Percentiles rank a stretch among this genome's conserved stretches.
Evolutionary conservation across 2,329 filamentous ascomycete genomes (phyloP).

Genomic region (Thyridium curvatum): DNA sequence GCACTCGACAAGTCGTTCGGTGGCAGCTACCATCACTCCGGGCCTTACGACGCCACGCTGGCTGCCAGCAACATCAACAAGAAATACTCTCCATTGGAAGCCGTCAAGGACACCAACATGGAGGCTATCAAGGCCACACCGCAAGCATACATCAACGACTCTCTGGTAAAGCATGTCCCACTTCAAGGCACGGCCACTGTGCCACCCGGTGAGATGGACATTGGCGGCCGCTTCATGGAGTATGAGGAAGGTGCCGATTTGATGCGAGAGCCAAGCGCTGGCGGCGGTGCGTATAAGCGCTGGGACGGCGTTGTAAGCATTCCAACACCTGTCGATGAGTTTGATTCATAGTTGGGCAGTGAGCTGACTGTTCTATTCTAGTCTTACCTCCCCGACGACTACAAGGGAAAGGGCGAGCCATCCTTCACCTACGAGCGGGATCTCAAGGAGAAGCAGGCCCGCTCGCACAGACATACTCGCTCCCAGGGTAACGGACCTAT

Average conservation of each 20-base stretch:
- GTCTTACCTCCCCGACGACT: slow-evolving; percentile 68
- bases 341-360: slow-evolving; percentile 13
- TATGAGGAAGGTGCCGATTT: slow-evolving; percentile 86
- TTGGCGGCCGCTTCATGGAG: slow-evolving; percentile 61
- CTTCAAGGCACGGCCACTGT: slow-evolving; percentile 73
- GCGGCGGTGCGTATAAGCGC: slow-evolving; percentile 71
- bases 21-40: slow-evolving; percentile 76
- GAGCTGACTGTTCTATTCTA: slow-evolving; percentile 19
- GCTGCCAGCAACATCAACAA: slow-evolving; percentile 64
- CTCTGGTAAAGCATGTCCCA: slow-evolving; percentile 66
- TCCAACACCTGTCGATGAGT: background rate
- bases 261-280: slow-evolving; percentile 64
- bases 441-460: slow-evolving; percentile 51
- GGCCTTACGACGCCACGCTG: slow-evolving; percentile 81
- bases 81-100: slow-evolving; percentile 65
- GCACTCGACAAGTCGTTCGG: slow-evolving; percentile 60
- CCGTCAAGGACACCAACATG: slow-evolving; percentile 64
- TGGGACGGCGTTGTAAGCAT: slow-evolving; percentile 63
- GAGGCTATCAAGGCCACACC: slow-evolving; percentile 80
- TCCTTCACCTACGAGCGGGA: slow-evolving; percentile 65
- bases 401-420: slow-evolving; percentile 79
- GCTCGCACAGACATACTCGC: slow-evolving; percentile 16
- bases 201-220: slow-evolving; percentile 66
- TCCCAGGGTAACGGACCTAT: slow-evolving; percentile 17
- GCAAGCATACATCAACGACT: slow-evolving; percentile 67